These are phyloP conservation scores for Cnidoscolus chayamansa DNA, from an alignment of 441 rosid genomes.

Conservation along the genomic window DNA sequence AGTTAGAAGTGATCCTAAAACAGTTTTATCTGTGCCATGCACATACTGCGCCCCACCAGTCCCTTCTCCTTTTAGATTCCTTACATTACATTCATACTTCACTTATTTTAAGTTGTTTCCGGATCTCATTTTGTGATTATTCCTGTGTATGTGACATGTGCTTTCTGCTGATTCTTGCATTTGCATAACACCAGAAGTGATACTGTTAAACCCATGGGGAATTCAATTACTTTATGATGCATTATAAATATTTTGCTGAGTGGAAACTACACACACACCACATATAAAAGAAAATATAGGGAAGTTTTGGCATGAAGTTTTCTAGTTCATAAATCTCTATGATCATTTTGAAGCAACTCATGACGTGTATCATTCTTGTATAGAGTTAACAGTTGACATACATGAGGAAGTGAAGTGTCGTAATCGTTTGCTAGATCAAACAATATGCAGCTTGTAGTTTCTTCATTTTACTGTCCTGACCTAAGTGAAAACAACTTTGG, in stretches of 20 bases:
- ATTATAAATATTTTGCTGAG: constrained; percentile 3
- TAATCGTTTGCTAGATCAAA: constrained; percentile 65
- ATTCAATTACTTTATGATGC: neutral
- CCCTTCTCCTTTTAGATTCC: neutral
- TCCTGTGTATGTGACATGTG: neutral
- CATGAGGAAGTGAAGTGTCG: constrained; percentile 86
- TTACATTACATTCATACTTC: neutral
- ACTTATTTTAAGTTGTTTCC: neutral
- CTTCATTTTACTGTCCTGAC: constrained; percentile 8
- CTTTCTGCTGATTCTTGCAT: neutral
- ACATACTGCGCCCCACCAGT: too few relatives aligned
- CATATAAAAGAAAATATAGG: neutral
- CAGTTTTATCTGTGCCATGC: neutral
- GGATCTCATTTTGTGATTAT: neutral
- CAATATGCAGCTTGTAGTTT: constrained; percentile 38
- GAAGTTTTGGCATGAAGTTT: neutral
- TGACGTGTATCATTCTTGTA: constrained; percentile 10
- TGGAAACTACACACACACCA: neutral
- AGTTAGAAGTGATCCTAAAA: neutral
- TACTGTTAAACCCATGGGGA: neutral
- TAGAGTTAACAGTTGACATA: constrained; percentile 77
- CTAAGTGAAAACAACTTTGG: neutral
- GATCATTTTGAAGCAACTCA: neutral
- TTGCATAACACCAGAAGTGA: neutral
- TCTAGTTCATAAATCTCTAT: neutral